Evolutionary conservation across 495 filamentous ascomycete genomes (phyloP), one percentile per base, ranked within the genome.

Genomic region (Xylaria intraflava): DNA sequence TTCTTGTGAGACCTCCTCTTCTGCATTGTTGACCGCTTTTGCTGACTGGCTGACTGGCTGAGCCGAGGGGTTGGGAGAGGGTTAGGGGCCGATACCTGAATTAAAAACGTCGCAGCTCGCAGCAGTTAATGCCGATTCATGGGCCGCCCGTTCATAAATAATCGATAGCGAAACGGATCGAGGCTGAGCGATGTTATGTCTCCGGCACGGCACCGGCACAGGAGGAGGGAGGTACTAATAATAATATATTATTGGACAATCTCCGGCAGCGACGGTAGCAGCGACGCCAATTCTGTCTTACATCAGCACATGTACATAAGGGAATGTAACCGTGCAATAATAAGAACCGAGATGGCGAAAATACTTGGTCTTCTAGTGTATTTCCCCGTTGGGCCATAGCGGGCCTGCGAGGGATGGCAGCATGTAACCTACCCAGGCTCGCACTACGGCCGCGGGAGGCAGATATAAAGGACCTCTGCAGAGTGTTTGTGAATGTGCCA

Each of bases 1-100:
- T 70, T 70, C 45, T 64, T 69, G 51, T 70, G 68, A 46, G 66
- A 67, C 49, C 63, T 52, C 54, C 68, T 48, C 31, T 66, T 67
- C 42, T 69, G 60, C 66, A 69, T 70, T 36, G 23, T 11, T 49
- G 26, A 27, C 29, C 7, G 40, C 17, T 22, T 24, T 11, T 22
- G n/a, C 19, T 16, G 33, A 20, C 9, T 17, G 27, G 36, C 24
- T n/a, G n/a, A n/a, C n/a, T n/a, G n/a, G n/a, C n/a, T n/a, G n/a
- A n/a, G n/a, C n/a, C n/a, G n/a, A n/a, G n/a, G n/a, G n/a, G n/a
- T n/a, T n/a, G n/a, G n/a, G n/a, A n/a, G n/a, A n/a, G n/a, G n/a
- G n/a, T n/a, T n/a, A n/a, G n/a, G n/a, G n/a, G n/a, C n/a, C n/a
- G n/a, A n/a, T n/a, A n/a, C n/a, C n/a, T n/a, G n/a, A n/a, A n/a